These are phyloP conservation scores for Avena atlantica DNA, from an alignment of 176 grass and related monocot species.

Conservation along the genomic window DNA sequence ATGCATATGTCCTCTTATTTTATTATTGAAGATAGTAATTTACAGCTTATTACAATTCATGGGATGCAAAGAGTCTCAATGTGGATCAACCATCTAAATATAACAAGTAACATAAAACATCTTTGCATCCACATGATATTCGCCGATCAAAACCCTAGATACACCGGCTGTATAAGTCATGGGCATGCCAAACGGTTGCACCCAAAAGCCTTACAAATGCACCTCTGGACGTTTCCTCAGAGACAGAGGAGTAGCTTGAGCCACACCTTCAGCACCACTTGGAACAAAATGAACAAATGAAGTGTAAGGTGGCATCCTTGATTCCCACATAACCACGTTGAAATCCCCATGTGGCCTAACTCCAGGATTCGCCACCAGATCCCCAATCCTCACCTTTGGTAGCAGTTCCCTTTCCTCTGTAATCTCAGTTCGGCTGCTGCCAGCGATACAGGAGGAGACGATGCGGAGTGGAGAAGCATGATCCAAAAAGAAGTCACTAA, in stretches of 20 bases:
- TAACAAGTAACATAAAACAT: no score
- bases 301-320: background rate
- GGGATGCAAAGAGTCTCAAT: no score
- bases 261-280: background rate
- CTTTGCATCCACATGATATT: no score
- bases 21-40: no score
- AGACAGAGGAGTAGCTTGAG: background rate
- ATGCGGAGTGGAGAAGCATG: background rate
- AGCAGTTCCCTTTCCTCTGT: background rate
- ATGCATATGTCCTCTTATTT: no score
- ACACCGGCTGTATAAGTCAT: no score
- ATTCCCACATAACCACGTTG: background rate
- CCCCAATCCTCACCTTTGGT: background rate
- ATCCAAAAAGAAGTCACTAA: background rate
- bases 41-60: no score
- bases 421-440: background rate
- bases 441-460: background rate
- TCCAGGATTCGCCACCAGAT: background rate
- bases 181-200: no score
- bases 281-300: slow-evolving; percentile 6
- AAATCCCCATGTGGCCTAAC: background rate
- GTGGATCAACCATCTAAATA: no score
- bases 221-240: no score
- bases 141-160: no score
- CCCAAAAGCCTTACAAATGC: no score